Base-by-base conservation (phyloP, 202 grass and related monocot species). In the Brachypodium distachyon region DNA sequence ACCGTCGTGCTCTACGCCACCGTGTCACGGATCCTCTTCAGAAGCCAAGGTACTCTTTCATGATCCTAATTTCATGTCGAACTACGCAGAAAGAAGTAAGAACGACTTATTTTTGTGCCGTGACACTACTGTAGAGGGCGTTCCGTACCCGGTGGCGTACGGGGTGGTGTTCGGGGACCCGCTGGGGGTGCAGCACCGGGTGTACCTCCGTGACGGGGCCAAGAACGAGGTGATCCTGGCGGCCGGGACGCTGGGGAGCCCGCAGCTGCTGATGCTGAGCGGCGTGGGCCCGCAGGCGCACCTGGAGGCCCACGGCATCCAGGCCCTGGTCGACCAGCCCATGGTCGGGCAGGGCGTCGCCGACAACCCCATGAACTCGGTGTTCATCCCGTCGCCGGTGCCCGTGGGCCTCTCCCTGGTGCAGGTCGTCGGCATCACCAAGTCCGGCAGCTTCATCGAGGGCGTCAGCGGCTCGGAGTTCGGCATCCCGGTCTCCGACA, bases 391-490 rank as follows among this genome's bases (percentile, higher is more conserved):
- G 60, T 93, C 93, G 46, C 90, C 88, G 3, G 62, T 80, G 38
- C 88, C 88, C 4, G 81, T 97, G 28, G 80, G 29, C 26, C 81
- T 88, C 21, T 86, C 83, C 18, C 88, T 93, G 12, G 84, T 93
- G 53, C 91, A 94, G 72, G 91, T 90, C 34, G 94, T 97, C 10
- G 94, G 94, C 4, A 92, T 97, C 77, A 93, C 90, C 39, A 52
- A 65, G 14, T 81, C 55, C 21, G 90, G 93, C 28, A 88, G 81
- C 79, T 96, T 92, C 87, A 92, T 96, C 71, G 87, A 96, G 79
- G 93, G 87, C n/a, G 87, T 89, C 36, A 92, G 93, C 43, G 93
- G 93, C 11, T 87, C 87, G 10, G 70, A 92, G 69, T 96, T 96
- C 70, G 82, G 81, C 50, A 63, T 87, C 43, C 81, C 82, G 6